Evolutionary conservation across 805 yeast species (phyloP).

Genomic region (Suhomyces prunicola): DNA sequence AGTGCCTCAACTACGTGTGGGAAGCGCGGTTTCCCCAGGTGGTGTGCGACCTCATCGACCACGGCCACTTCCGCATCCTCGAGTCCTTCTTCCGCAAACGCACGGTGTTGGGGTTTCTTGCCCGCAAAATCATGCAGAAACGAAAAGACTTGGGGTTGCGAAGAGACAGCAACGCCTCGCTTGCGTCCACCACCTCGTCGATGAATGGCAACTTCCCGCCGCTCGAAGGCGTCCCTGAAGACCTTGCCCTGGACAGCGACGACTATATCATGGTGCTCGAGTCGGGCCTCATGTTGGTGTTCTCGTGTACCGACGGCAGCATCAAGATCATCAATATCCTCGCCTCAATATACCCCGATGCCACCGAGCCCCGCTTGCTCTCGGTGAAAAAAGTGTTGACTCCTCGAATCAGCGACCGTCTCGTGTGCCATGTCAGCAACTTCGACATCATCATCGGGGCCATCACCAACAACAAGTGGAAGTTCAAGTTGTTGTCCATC

Average conservation of each 20-base stretch:
- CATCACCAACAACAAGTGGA: slow-evolving; percentile 66
- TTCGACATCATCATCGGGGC: slow-evolving; percentile 60
- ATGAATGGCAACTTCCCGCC: slow-evolving; percentile 37
- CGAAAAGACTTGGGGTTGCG: slow-evolving; percentile 19
- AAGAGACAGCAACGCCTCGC: slow-evolving; percentile 31
- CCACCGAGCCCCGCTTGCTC: slow-evolving; percentile 24
- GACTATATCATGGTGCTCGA: slow-evolving; percentile 55
- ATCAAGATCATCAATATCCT: slow-evolving; percentile 28
- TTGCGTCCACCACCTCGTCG: slow-evolving; percentile 16
- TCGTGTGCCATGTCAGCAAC: slow-evolving; percentile 51
- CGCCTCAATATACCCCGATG: slow-evolving; percentile 15
- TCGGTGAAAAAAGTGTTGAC: slow-evolving; percentile 58
- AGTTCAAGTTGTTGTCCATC: slow-evolving; percentile 47
- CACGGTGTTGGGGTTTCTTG: slow-evolving; percentile 47
- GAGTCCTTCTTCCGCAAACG: slow-evolving; percentile 60
- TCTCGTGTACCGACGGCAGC: slow-evolving; percentile 50
- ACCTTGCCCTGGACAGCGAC: slow-evolving; percentile 24
- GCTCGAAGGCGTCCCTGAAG: slow-evolving; percentile 1
- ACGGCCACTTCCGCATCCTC: slow-evolving; percentile 36
- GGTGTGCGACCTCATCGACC: slow-evolving; percentile 10
- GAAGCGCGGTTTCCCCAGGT: slow-evolving; percentile 41
- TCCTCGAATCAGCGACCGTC: slow-evolving; percentile 71
- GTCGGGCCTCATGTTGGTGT: slow-evolving; percentile 47
- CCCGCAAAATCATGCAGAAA: slow-evolving; percentile 29
- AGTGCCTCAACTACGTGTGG: slow-evolving; percentile 57